Evolutionary conservation across 257 asterid species (phyloP).

Genomic region (Handroanthus guayacan): DNA sequence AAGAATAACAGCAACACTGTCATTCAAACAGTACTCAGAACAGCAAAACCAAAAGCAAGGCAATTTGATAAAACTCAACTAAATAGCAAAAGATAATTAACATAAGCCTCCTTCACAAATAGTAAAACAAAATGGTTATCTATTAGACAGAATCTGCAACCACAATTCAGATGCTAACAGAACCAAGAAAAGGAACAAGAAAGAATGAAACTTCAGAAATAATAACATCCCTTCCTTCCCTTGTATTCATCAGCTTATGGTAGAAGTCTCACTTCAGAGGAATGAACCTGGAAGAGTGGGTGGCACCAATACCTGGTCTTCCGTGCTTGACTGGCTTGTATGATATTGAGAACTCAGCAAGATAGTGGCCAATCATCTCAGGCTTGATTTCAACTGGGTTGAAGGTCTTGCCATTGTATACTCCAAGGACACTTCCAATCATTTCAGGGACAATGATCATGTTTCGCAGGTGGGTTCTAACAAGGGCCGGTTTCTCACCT

Average conservation of each 20-base stretch:
- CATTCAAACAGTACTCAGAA: neutral
- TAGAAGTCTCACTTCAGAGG: constrained; percentile 62
- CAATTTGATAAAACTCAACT: neutral
- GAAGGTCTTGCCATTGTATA: constrained; percentile 71
- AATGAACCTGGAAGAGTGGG: constrained; percentile 89
- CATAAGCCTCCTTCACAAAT: neutral
- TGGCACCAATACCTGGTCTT: constrained; percentile 87
- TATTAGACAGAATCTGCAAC: neutral
- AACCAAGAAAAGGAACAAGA: neutral
- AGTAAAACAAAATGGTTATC: neutral
- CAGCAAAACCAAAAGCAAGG: neutral
- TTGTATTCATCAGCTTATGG: neutral
- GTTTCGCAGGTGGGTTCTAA: constrained; percentile 67
- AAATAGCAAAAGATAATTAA: neutral
- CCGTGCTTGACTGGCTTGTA: constrained; percentile 78
- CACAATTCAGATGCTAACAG: neutral
- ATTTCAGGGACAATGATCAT: constrained; percentile 74
- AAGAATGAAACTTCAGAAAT: neutral
- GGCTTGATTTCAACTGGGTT: constrained; percentile 70
- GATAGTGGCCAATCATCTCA: constrained; percentile 71
- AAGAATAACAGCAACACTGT: neutral
- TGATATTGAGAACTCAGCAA: constrained; percentile 66
- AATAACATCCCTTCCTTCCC: neutral
- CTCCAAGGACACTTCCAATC: constrained; percentile 70
- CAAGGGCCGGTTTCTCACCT: constrained; percentile 70